Base-by-base conservation (phyloP, 1,284 basidiomycete genomes). In the Trametes versicolor region DNA sequence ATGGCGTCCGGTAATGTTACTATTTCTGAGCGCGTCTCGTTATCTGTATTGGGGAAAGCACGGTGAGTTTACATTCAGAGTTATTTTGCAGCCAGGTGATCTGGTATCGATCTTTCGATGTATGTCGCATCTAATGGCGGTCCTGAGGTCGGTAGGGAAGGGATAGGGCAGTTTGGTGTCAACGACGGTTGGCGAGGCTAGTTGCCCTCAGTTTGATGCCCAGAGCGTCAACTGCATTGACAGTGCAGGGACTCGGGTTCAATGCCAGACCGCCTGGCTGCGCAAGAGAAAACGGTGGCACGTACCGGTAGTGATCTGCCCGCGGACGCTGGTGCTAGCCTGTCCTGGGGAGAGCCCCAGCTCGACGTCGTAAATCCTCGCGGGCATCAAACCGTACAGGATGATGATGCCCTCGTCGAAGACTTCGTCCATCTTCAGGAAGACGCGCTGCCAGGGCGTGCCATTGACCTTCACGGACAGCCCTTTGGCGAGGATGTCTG, bases 321-420 rank as follows among this genome's bases (percentile, higher is more conserved):
- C 82, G 50, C 85, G 80, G 48, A 80, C 77, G 47, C 80, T 81
- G 39, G 80, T 80, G 45, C 80, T 81, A 41, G 80, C 80, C 67
- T 86, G 87, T 13, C 83, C 85, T n/a, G 88, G 87, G 8, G 89
- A 86, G 25, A 94, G 81, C 0, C 84, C 89, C 5, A 95, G 79
- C 71, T 93, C 90, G 64, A 95, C 87, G 70, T 93, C 91, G 70
- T 95, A 94, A 72, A 91, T 89, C 60, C 90, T 82, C 3, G 91
- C 90, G 12, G 93, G 93, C 82, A 92, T 86, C 45, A 95, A 83
- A 3, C 91, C 91, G 65, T 92, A 93, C 34, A 94, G 84, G 68
- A 94, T 90, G 58, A 94, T 91, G 60, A 94, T 85, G 0, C 90
- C 92, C 73, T 94, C 92, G 68, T 93, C 92, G 0, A 83, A 81